A percentile compares a stretch with the other conserved stretches of the same genome.
Conservation (phyloP, 73 alveolate genomes). For the Blepharisma stoltei region DNA sequence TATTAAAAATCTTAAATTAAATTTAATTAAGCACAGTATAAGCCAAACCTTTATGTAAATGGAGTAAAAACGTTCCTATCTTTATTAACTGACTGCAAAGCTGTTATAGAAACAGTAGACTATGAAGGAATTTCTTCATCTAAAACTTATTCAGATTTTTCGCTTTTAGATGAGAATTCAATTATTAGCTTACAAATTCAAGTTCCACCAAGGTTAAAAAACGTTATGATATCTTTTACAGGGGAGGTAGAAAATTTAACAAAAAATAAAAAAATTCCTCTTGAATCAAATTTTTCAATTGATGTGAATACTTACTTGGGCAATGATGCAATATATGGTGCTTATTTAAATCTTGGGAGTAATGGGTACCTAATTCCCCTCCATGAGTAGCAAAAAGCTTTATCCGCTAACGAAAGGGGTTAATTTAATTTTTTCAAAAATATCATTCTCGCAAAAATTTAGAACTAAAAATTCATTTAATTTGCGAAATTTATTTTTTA, state of each 20-base stretch:
- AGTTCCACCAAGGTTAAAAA: conserved; percentile 75
- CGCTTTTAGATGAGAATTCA: conserved; percentile 53
- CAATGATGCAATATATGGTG: not conserved
- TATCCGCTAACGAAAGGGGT: too few species aligned
- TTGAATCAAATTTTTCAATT: not conserved
- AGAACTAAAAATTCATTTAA: too few species aligned
- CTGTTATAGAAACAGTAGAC: conserved; percentile 55
- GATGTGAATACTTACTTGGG: not conserved
- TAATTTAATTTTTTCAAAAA: too few species aligned
- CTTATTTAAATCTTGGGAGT: conserved; percentile 40
- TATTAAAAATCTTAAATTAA: too few species aligned
- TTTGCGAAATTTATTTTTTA: too few species aligned
- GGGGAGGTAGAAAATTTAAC: conserved; percentile 48
- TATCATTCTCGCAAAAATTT: too few species aligned
- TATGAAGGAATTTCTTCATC: conserved; percentile 65
- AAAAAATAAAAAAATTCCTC: conserved; percentile 29
- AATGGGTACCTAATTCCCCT: too few species aligned
- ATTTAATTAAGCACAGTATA: too few species aligned
- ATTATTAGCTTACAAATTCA: conserved; percentile 59
- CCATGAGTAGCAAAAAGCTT: too few species aligned
- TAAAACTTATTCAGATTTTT: conserved; percentile 59
- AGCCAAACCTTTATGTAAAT: conserved; percentile 68
- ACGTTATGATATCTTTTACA: conserved; percentile 42
- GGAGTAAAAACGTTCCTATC: conserved; percentile 57
- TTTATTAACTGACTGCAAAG: conserved; percentile 57